A percentile compares a stretch with the other conserved stretches of the same genome.
phyloP scores from a whole-genome alignment of 352 stramenopile species.

The Phytophthora citrophthora region DNA sequence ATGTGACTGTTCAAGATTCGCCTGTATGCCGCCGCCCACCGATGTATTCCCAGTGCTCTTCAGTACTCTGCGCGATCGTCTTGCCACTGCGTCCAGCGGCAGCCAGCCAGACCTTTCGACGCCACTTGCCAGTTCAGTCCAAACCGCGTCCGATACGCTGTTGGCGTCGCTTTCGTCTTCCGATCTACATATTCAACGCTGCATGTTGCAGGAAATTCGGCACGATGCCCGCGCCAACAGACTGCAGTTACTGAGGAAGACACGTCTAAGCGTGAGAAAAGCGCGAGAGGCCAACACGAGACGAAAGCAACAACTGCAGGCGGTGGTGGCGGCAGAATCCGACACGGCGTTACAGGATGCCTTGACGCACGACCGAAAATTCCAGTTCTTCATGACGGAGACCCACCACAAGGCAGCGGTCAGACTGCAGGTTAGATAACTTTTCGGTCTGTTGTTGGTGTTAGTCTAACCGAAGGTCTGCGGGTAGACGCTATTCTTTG shows the following conservation, averaged over 20 bases:
- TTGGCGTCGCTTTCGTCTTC: constrained; percentile 12
- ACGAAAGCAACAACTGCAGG: constrained; percentile 14
- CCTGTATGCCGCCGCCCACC: constrained; percentile 8
- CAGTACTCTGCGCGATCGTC: constrained; percentile 12
- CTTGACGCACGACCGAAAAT: constrained; percentile 10
- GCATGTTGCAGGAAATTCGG: constrained; percentile 20
- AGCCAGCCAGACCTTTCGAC: background rate
- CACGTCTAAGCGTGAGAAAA: constrained; percentile 9
- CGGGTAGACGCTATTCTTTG: constrained; percentile 39
- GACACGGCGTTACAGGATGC: constrained; percentile 13
- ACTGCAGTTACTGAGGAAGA: constrained; percentile 14
- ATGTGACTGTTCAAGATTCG: constrained; percentile 18
- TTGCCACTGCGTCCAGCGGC: background rate
- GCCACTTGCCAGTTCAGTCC: background rate
- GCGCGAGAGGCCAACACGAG: constrained; percentile 9
- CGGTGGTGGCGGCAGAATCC: constrained; percentile 12
- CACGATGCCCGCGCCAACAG: constrained; percentile 2
- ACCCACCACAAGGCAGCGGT: constrained; percentile 20
- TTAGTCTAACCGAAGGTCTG: background rate
- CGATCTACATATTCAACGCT: background rate
- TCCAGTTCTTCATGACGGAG: constrained; percentile 25
- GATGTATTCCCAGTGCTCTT: constrained; percentile 31
- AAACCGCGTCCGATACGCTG: constrained; percentile 8
- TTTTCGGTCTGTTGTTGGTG: background rate
- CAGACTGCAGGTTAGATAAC: constrained; percentile 22